Evolutionary conservation across 495 filamentous ascomycete genomes (phyloP).

Genomic region (Podospora comata): DNA sequence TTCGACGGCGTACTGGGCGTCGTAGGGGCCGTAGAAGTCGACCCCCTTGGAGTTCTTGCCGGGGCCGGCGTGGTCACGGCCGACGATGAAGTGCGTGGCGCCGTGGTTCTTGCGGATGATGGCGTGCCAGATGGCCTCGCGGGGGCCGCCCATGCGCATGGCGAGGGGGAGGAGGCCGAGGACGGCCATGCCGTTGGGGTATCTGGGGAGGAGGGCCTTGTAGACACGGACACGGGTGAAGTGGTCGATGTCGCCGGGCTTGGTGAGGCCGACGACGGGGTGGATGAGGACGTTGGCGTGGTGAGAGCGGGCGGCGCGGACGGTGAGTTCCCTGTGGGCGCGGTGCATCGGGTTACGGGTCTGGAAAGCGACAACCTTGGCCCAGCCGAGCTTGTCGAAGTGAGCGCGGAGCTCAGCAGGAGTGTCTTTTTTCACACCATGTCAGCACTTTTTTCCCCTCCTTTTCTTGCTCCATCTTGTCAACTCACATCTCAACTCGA

Average conservation of each 20-base stretch:
- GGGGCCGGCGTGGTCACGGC: conserved; percentile 94
- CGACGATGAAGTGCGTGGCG: conserved; percentile 98
- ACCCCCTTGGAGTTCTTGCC: conserved; percentile 94
- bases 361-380: conserved; percentile 95
- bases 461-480: background rate
- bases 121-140: conserved; percentile 99
- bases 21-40: conserved; percentile 98
- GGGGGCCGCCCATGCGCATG: conserved; percentile 98
- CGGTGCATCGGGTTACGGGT: conserved; percentile 99
- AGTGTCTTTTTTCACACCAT: conserved; percentile 64
- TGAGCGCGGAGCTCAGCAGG: conserved; percentile 91
- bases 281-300: conserved; percentile 99
- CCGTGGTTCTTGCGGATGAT: conserved; percentile 99
- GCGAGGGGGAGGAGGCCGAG: conserved; percentile 92
- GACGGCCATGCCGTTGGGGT: conserved; percentile 98
- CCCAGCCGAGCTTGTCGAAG: conserved; percentile 99
- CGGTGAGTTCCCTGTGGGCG: conserved; percentile 94
- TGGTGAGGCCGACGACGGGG: conserved; percentile 95
- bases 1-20: conserved; percentile 96
- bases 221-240: conserved; percentile 99
- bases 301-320: conserved; percentile 89
- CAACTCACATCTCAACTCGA: conserved; percentile 76
- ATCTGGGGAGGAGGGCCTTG: conserved; percentile 92
- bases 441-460: conserved; percentile 7
- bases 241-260: conserved; percentile 98